These are phyloP conservation scores for Trichoderma breve DNA, from an alignment of 2,329 filamentous ascomycete genomes.

Conservation along the genomic window DNA sequence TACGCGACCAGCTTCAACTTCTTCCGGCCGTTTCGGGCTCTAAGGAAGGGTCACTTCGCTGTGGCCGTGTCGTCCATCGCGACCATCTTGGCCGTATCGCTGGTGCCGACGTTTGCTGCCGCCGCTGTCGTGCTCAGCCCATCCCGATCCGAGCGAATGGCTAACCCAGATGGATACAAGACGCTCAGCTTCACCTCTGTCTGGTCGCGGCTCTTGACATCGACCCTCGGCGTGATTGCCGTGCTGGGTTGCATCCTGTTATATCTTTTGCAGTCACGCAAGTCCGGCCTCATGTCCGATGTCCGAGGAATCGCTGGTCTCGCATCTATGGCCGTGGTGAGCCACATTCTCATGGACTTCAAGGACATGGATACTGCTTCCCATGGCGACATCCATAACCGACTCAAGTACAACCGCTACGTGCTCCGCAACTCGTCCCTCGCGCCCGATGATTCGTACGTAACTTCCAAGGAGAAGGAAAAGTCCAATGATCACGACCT, in stretches of 20 bases:
- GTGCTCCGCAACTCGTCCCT: conserved; percentile 68
- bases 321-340: conserved; percentile 71
- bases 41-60: conserved; percentile 63
- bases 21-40: conserved; percentile 60
- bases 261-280: conserved; percentile 59
- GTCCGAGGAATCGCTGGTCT: conserved; percentile 72
- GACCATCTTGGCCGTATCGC: conserved; percentile 62
- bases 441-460: conserved; percentile 58
- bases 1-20: conserved; percentile 69
- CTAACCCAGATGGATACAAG: conserved; percentile 46
- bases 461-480: conserved; percentile 43
- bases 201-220: conserved; percentile 62
- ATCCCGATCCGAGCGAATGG: conserved; percentile 44
- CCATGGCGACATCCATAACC: conserved; percentile 65
- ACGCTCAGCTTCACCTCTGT: conserved; percentile 53
- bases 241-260: conserved; percentile 57
- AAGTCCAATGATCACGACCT: conserved; percentile 49
- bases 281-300: conserved; percentile 64
- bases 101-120: conserved; percentile 67
- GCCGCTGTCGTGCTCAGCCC: conserved; percentile 60
- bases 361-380: conserved; percentile 67
- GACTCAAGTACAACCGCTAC: conserved; percentile 65
- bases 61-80: conserved; percentile 65
- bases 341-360: conserved; percentile 72
- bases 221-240: conserved; percentile 56